Conservation (phyloP, 2,329 filamentous ascomycete species). For the Blastomyces percursus region DNA sequence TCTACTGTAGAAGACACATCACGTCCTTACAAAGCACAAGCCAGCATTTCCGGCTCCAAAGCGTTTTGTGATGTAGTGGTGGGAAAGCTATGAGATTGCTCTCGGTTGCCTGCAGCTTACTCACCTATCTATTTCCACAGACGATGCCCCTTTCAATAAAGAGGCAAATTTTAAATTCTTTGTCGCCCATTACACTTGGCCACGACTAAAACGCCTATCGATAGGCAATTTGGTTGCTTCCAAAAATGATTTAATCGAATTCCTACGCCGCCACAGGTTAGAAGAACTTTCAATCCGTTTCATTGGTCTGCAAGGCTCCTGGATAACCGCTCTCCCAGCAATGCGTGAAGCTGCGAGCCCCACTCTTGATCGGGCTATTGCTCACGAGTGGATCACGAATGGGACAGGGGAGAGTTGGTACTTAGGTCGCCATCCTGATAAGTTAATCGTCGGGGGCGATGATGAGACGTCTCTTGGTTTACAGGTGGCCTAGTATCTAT, state of each 20-base stretch:
- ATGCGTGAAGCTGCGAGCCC: not conserved
- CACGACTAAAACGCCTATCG: not conserved
- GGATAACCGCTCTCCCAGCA: not conserved
- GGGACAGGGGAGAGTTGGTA: not conserved
- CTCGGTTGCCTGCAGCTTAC: not conserved
- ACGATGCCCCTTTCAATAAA: not conserved
- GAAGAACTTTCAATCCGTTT: conserved; percentile 1
- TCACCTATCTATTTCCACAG: not conserved
- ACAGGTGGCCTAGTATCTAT: not conserved
- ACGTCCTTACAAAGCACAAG: not conserved
- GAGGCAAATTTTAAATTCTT: not conserved
- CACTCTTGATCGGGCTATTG: not conserved
- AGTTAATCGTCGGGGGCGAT: not conserved
- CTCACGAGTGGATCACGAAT: not conserved
- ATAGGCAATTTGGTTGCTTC: not conserved
- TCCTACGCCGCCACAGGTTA: not conserved
- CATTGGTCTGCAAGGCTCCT: not conserved
- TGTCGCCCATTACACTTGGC: not conserved
- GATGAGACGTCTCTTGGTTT: not conserved
- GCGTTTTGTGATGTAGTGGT: not conserved
- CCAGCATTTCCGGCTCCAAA: not conserved
- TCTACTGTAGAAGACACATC: not conserved
- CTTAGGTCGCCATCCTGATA: not conserved
- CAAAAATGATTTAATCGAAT: not conserved
- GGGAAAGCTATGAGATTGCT: not conserved